Evolutionary conservation across 1,284 basidiomycete species (phyloP).

Genomic region (Exobasidium cylindrosporum): DNA sequence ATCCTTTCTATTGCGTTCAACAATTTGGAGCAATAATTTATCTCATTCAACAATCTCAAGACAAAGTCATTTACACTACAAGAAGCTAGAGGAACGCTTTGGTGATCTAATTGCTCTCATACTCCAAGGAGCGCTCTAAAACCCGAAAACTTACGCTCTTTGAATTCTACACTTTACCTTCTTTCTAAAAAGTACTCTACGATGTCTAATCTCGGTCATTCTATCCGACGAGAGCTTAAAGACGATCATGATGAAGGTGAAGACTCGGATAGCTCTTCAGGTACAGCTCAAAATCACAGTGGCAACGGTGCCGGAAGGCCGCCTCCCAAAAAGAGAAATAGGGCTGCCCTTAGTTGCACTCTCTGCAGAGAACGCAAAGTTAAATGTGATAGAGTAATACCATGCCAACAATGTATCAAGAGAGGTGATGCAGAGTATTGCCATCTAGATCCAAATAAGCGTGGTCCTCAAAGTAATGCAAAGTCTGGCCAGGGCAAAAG

Average conservation of each 20-base stretch:
- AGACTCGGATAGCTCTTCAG: constrained; percentile 4
- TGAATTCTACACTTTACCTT: too few relatives aligned
- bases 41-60: too few relatives aligned
- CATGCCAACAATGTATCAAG: constrained; percentile 52
- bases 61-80: too few relatives aligned
- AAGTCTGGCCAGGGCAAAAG: neutral
- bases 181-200: too few relatives aligned
- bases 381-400: constrained; percentile 47
- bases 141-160: too few relatives aligned
- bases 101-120: too few relatives aligned
- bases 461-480: constrained; percentile 11
- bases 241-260: neutral
- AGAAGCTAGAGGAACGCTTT: too few relatives aligned
- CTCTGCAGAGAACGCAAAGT: constrained; percentile 50
- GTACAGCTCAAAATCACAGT: neutral
- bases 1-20: too few relatives aligned
- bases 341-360: constrained; percentile 46
- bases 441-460: constrained; percentile 37
- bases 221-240: neutral
- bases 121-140: too few relatives aligned
- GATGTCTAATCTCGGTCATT: neutral
- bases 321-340: constrained; percentile 42
- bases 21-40: too few relatives aligned
- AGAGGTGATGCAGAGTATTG: constrained; percentile 44
- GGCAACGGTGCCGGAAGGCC: constrained; percentile 15